These are phyloP conservation scores for Leccinum disarticulatum DNA, from an alignment of 768 basidiomycete genomes.

Conservation along the genomic window DNA sequence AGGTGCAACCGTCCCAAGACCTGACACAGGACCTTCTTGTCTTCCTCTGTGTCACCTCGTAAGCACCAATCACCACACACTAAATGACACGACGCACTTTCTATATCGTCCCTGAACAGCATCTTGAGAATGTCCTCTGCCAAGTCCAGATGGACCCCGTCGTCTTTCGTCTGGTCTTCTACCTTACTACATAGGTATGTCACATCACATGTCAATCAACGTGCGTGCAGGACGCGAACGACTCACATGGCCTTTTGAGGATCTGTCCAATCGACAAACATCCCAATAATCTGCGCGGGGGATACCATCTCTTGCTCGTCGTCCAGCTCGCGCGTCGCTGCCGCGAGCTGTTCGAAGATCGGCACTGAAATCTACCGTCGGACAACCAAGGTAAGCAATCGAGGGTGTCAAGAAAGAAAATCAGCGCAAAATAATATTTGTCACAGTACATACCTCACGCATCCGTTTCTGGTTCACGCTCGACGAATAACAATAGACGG, in stretches of 20 bases:
- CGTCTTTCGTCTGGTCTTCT: constrained; percentile 39
- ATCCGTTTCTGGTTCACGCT: constrained; percentile 71
- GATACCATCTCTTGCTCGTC: constrained; percentile 74
- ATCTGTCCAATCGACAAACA: constrained; percentile 89
- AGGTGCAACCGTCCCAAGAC: constrained; percentile 62
- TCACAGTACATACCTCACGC: constrained; percentile 39
- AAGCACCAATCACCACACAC: too few species aligned
- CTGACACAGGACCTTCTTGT: constrained; percentile 63
- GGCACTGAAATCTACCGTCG: constrained; percentile 62
- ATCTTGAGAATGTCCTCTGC: constrained; percentile 51
- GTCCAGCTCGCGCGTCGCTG: constrained; percentile 61
- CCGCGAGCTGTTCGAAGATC: constrained; percentile 60
- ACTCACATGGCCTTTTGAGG: constrained; percentile 66
- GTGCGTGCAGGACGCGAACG: constrained; percentile 16
- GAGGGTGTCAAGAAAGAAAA: neutral
- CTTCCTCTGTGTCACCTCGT: constrained; percentile 43
- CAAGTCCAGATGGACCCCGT: constrained; percentile 53
- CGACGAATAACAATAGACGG: constrained; percentile 83
- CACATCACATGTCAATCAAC: neutral
- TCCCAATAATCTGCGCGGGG: constrained; percentile 69
- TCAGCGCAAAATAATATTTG: neutral
- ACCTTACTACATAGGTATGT: constrained; percentile 35
- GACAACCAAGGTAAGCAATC: neutral
- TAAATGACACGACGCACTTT: constrained; percentile 43
- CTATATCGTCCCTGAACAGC: constrained; percentile 47